Evolutionary conservation across 2,329 filamentous ascomycete species (phyloP).

Genomic region (Beauveria varroae): DNA sequence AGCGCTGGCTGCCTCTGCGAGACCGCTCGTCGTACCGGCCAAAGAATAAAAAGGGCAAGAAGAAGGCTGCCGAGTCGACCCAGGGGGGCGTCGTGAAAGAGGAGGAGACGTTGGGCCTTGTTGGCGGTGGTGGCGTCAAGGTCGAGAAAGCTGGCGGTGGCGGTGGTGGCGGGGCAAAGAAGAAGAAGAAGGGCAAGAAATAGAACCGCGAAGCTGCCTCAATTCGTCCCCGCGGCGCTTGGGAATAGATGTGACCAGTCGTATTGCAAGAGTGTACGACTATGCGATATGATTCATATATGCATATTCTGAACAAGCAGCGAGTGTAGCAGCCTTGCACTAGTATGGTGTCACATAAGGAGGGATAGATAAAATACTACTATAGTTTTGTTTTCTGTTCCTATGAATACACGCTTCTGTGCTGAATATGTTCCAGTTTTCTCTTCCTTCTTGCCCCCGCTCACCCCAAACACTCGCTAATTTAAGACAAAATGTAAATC

Average conservation of each 20-base stretch:
- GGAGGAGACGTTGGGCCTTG: slow-evolving; percentile 58
- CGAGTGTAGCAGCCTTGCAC: neutral
- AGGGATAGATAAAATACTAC: neutral
- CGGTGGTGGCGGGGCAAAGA: slow-evolving; percentile 38
- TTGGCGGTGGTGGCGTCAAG: slow-evolving; percentile 57
- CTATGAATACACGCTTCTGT: slow-evolving; percentile 6
- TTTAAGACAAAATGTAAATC: slow-evolving; percentile 8
- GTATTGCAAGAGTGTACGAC: neutral
- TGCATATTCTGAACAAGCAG: neutral
- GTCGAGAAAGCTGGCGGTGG: slow-evolving; percentile 46
- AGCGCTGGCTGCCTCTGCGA: slow-evolving; percentile 85
- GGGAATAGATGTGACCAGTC: neutral
- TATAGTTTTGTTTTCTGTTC: slow-evolving; percentile 1
- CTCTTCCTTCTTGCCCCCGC: neutral
- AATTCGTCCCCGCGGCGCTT: neutral
- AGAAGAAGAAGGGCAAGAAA: slow-evolving; percentile 48
- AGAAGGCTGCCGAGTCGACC: slow-evolving; percentile 68
- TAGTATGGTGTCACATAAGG: neutral
- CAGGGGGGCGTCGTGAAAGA: slow-evolving; percentile 80
- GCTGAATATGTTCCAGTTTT: neutral
- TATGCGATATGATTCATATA: neutral
- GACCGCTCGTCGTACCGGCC: slow-evolving; percentile 85
- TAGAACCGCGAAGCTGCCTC: slow-evolving; percentile 19
- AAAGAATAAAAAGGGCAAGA: slow-evolving; percentile 87
- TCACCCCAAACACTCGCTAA: slow-evolving; percentile 4